Conservation (phyloP, 805 yeast genomes). For the Ogataea naganishii region DNA sequence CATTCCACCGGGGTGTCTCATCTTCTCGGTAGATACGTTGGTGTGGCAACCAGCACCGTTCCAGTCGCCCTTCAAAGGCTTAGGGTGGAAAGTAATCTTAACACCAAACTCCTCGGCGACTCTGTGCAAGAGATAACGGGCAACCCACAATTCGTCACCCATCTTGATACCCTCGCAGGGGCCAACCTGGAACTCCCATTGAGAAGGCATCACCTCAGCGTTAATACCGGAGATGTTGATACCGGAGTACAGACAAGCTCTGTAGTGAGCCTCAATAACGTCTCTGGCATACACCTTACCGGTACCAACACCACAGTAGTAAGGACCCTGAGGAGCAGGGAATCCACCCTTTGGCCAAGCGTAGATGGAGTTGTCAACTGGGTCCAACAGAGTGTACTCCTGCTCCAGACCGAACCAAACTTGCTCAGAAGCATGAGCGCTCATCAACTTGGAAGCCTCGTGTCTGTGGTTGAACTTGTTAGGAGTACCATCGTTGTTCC, state of each 20-base stretch:
- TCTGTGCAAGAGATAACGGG: constrained; percentile 86
- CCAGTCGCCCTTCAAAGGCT: constrained; percentile 98
- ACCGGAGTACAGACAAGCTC: constrained; percentile 94
- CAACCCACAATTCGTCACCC: constrained; percentile 98
- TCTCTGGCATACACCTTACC: constrained; percentile 98
- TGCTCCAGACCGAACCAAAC: constrained; percentile 99
- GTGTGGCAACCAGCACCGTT: constrained; percentile 99
- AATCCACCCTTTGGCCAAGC: constrained; percentile 99
- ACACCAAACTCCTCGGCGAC: constrained; percentile 99
- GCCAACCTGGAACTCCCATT: constrained; percentile 99
- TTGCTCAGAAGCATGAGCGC: constrained; percentile 74
- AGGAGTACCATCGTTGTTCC: constrained; percentile 98
- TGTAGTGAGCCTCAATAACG: constrained; percentile 97
- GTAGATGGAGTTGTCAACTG: constrained; percentile 70
- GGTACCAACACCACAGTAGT: constrained; percentile 99
- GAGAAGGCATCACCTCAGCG: constrained; percentile 99
- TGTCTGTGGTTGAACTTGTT: constrained; percentile 98
- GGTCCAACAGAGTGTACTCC: constrained; percentile 95
- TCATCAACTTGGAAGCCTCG: constrained; percentile 91
- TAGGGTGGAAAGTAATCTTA: constrained; percentile 98
- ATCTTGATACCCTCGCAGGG: constrained; percentile 91
- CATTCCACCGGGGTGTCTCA: constrained; percentile 97
- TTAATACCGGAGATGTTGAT: constrained; percentile 89
- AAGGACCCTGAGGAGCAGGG: constrained; percentile 99
- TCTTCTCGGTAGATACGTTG: constrained; percentile 84